Percentiles rank a stretch among this genome's conserved stretches.
phyloP scores from a whole-genome alignment of 2,329 filamentous ascomycete genomes.

The Corynespora cassiicola region DNA sequence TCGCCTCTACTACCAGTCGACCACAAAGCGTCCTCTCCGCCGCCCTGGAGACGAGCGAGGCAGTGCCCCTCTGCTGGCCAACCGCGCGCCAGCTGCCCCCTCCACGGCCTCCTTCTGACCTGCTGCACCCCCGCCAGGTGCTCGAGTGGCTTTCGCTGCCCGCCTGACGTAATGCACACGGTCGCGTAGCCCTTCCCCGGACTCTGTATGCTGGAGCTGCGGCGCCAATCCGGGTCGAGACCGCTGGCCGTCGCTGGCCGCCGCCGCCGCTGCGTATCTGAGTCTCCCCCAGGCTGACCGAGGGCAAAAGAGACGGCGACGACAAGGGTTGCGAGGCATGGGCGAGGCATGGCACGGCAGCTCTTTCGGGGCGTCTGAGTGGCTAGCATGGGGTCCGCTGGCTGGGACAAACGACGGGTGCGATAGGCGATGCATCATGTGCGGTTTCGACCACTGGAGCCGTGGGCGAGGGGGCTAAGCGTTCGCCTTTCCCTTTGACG shows the following conservation, averaged over 20 bases:
- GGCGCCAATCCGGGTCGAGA: no score
- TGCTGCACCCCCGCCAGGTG: no score
- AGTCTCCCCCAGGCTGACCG: no score
- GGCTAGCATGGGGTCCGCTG: slow-evolving; percentile 3
- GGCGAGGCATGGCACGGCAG: not conserved
- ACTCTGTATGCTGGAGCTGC: no score
- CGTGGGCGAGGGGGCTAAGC: slow-evolving; percentile 4
- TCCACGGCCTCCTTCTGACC: slow-evolving; percentile 14
- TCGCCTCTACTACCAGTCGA: slow-evolving; percentile 1
- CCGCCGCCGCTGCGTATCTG: no score
- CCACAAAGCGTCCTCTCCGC: slow-evolving; percentile 5
- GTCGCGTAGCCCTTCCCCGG: no score
- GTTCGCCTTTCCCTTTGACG: slow-evolving; percentile 7
- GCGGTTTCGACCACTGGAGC: slow-evolving; percentile 1
- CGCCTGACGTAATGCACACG: slow-evolving; percentile 11
- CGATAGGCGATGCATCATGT: slow-evolving; percentile 6
- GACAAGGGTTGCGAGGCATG: slow-evolving; percentile 1
- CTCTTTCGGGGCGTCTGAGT: slow-evolving; percentile 1
- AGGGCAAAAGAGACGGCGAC: no score
- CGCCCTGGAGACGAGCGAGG: slow-evolving; percentile 16
- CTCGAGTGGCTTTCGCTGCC: not conserved
- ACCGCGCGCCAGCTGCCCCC: not conserved
- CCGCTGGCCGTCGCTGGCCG: no score
- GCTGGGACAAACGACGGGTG: no score
- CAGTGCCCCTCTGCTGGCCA: slow-evolving; percentile 11